Evolutionary conservation across 192 early-diverging fungal genomes (phyloP).

Genomic region (Chytriomyces hyalinus): DNA sequence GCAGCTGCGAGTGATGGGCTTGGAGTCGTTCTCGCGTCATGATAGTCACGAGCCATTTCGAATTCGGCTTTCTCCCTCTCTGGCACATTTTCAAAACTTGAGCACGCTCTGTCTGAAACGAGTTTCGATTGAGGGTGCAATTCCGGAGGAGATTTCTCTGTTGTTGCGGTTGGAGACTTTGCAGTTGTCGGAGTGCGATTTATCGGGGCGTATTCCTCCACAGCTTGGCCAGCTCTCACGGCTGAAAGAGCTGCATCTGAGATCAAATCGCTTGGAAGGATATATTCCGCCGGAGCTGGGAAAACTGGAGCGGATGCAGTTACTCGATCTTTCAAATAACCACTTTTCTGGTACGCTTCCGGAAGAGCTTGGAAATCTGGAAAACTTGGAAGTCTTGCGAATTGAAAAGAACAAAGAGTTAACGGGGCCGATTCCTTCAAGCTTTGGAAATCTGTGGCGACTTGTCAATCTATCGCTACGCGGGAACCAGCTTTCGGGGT

Average conservation of each 20-base stretch:
- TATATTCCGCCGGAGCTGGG: constrained; percentile 1
- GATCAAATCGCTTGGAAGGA: neutral
- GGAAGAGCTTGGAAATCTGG: neutral
- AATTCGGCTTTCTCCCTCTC: neutral
- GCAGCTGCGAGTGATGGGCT: neutral
- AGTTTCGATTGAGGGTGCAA: neutral
- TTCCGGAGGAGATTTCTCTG: neutral
- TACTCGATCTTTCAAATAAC: neutral
- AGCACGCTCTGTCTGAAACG: neutral
- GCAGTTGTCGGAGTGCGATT: neutral
- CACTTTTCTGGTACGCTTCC: neutral
- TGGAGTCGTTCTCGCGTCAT: neutral
- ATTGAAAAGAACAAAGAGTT: constrained; percentile 2
- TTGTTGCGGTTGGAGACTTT: neutral
- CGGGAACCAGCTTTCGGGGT: neutral
- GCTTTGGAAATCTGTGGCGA: neutral
- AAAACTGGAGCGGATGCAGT: neutral
- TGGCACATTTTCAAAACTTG: neutral
- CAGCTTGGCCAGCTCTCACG: neutral
- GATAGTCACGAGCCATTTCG: neutral
- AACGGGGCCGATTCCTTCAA: neutral
- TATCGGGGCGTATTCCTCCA: neutral
- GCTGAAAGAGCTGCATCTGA: neutral
- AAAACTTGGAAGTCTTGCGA: neutral
- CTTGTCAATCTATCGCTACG: neutral